Percentiles rank a stretch among this genome's conserved stretches.
Conservation (phyloP, 208 protist genomes). For the Kentomonas sorsogonicus region DNA sequence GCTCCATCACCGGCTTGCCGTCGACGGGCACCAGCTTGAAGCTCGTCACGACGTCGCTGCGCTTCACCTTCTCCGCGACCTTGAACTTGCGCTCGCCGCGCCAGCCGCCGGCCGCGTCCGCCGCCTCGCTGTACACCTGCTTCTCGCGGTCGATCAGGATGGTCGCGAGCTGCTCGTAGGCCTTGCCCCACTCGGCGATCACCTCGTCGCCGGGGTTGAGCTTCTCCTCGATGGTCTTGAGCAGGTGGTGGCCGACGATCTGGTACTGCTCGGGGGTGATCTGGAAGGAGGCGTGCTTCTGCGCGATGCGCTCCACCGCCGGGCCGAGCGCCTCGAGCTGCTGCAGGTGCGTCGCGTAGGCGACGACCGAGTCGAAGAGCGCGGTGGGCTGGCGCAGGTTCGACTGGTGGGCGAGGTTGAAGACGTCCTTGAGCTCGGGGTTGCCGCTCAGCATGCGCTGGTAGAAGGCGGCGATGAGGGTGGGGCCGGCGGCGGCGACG, state of each 20-base stretch:
- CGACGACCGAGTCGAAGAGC: slow-evolving; percentile 38
- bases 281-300: slow-evolving; percentile 37
- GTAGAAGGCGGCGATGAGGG: slow-evolving; percentile 30
- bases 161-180: slow-evolving; percentile 36
- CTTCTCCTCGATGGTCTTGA: slow-evolving; percentile 39
- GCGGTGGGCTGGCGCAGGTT: slow-evolving; percentile 31
- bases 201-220: slow-evolving; percentile 32
- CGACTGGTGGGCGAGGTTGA: slow-evolving; percentile 37
- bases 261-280: slow-evolving; percentile 32
- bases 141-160: slow-evolving; percentile 33
- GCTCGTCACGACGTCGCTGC: slow-evolving; percentile 28
- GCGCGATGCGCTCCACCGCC: slow-evolving; percentile 35
- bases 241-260: slow-evolving; percentile 41
- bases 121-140: slow-evolving; percentile 31
- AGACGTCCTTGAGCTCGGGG: slow-evolving; percentile 39
- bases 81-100: slow-evolving; percentile 23
- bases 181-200: slow-evolving; percentile 37
- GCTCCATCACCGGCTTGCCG: slow-evolving; percentile 17
- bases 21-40: slow-evolving; percentile 29
- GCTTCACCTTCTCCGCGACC: slow-evolving; percentile 30
- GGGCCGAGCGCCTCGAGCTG: slow-evolving; percentile 26
- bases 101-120: slow-evolving; percentile 17
- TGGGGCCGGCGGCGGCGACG: slow-evolving; percentile 24
- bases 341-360: slow-evolving; percentile 36
- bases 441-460: slow-evolving; percentile 34